These are phyloP conservation scores for Boletus speciosus DNA, from an alignment of 768 basidiomycete species.

Conservation along the genomic window DNA sequence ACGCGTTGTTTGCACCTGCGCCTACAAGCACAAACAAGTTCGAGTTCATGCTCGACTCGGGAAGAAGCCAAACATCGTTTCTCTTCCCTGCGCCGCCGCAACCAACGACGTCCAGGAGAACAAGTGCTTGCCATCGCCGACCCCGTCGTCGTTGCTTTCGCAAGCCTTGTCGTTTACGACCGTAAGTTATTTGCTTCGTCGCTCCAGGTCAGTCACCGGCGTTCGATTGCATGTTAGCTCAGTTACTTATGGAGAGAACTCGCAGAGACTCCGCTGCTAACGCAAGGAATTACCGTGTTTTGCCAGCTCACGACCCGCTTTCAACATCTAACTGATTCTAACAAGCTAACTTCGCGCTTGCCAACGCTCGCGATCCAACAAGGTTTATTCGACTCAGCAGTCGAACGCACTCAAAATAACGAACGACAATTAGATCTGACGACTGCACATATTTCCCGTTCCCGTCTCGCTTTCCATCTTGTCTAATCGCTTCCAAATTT, in stretches of 20 bases:
- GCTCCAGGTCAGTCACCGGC: constrained; percentile 20
- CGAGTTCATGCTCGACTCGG: constrained; percentile 19
- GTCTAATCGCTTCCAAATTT: constrained; percentile 16
- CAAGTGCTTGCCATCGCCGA: constrained; percentile 22
- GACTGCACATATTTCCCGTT: constrained; percentile 13
- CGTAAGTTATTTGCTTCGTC: constrained; percentile 28
- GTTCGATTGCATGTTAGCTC: background rate
- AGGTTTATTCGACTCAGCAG: constrained; percentile 15
- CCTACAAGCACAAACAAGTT: constrained; percentile 35
- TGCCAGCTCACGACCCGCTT: constrained; percentile 22
- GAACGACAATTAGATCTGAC: constrained; percentile 23
- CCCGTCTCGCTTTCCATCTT: background rate
- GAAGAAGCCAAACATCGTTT: constrained; percentile 6
- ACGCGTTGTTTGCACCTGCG: constrained; percentile 27
- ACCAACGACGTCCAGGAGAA: constrained; percentile 12
- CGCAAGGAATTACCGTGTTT: constrained; percentile 21
- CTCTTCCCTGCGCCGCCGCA: constrained; percentile 18
- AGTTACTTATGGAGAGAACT: background rate
- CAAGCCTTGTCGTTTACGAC: constrained; percentile 17
- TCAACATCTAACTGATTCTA: constrained; percentile 2
- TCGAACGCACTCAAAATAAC: constrained; percentile 18
- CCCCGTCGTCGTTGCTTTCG: constrained; percentile 14
- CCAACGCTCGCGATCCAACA: constrained; percentile 15
- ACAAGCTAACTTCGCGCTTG: constrained; percentile 14
- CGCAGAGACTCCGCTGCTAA: constrained; percentile 18